Base-by-base conservation (phyloP, 768 basidiomycete species). In the Leucosporidium scottii region DNA sequence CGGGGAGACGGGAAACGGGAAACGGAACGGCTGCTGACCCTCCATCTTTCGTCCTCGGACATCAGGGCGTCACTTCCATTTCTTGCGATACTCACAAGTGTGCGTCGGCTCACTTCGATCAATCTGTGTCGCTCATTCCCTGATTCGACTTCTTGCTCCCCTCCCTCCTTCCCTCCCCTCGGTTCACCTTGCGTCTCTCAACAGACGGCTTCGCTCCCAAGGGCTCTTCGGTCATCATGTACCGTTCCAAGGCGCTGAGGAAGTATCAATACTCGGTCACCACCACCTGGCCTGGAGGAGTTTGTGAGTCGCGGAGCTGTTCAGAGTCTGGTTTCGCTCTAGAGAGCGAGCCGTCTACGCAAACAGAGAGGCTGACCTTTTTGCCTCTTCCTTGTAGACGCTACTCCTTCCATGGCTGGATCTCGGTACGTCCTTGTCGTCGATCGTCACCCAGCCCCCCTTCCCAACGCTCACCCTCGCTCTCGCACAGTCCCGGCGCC, bases 41-140 rank as follows among this genome's bases (percentile, higher is more conserved):
- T 44, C 15, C 39, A 17, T 17, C 39, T 10, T 44, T 17, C 39
- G 6, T 44, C 10, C 15, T 15, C 39, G 13, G 10, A 34, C 34
- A 34, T 8, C 39, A 44, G 4, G 94, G 94, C 5, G 94, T 99
- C 28, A 97, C 93, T 4, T 87, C 87, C 74, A 90, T 97, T 64
- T 93, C 91, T 68, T 96, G 93, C 77, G 94, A 99, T 81, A 91
- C 91, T 10, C 93, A 96, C 81, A 94, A 94, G 81, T 90, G 88
- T 73, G 59, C 74, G 36, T 30, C n/a, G 10, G 2, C 31, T 31
- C 34, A 5, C 10, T 34, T 34, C 10, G 5, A 34, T 34, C 34
- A 10, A 34, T n/a, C n/a, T n/a, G n/a, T n/a, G n/a, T n/a, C n/a
- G n/a, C n/a, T n/a, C n/a, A n/a, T n/a, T n/a, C n/a, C 5, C 34